These are phyloP conservation scores for Fragaria vesca DNA, from an alignment of 306 rosid species.

Conservation along the genomic window DNA sequence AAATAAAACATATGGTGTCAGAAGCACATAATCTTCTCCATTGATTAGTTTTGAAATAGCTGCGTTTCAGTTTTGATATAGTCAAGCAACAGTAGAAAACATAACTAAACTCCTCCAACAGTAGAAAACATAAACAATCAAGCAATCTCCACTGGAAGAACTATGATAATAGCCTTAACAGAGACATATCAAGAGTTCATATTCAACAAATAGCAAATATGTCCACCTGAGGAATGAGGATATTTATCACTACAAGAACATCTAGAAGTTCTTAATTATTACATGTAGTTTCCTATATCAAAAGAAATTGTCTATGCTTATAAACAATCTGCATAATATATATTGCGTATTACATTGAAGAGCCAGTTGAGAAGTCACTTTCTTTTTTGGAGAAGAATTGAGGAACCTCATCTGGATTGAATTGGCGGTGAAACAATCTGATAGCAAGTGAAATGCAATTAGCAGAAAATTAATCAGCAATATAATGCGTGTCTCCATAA, in stretches of 20 bases:
- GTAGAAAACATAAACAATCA: background rate
- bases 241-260: background rate
- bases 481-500: too few relatives aligned
- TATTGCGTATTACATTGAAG: background rate
- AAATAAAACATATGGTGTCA: too few relatives aligned
- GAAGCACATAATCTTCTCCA: too few relatives aligned
- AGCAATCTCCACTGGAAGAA: background rate
- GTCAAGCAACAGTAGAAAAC: too few relatives aligned
- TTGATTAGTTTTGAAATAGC: too few relatives aligned
- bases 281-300: background rate
- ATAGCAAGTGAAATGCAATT: background rate
- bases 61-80: too few relatives aligned
- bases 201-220: background rate
- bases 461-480: too few relatives aligned
- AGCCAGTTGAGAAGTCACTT: background rate
- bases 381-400: background rate
- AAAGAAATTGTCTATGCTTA: background rate
- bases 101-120: background rate
- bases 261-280: background rate
- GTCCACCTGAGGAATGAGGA: background rate
- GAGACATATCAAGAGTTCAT: background rate
- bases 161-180: background rate
- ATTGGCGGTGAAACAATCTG: background rate
- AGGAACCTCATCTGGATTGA: background rate
- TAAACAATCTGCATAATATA: background rate